These are phyloP conservation scores for Thelonectria rubi DNA, from an alignment of 2,329 filamentous ascomycete genomes.

Conservation along the genomic window DNA sequence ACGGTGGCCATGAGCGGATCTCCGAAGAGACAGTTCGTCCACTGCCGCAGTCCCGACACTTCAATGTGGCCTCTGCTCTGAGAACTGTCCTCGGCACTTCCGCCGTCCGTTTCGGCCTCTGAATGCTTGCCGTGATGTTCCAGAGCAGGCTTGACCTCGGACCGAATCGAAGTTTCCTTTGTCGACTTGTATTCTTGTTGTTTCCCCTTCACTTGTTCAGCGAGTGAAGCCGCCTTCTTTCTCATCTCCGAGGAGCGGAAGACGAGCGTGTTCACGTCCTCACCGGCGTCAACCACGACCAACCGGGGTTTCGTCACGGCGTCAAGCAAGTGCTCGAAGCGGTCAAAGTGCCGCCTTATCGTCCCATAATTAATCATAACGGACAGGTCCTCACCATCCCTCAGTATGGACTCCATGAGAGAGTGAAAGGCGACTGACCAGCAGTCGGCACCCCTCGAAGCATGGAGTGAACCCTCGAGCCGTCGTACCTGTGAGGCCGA, in stretches of 20 bases:
- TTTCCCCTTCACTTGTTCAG: slow-evolving; percentile 11
- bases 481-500: slow-evolving; percentile 28
- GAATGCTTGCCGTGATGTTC: slow-evolving; percentile 7
- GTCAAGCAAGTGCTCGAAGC: slow-evolving; percentile 61
- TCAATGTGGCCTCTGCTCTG: slow-evolving; percentile 37
- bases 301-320: slow-evolving; percentile 61
- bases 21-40: slow-evolving; percentile 67
- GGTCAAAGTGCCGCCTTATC: slow-evolving; percentile 61
- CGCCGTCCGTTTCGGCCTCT: slow-evolving; percentile 20
- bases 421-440: slow-evolving; percentile 68
- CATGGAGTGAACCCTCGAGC: slow-evolving; percentile 37
- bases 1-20: slow-evolving; percentile 64
- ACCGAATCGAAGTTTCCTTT: slow-evolving; percentile 3
- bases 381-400: slow-evolving; percentile 68
- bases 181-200: slow-evolving; percentile 12
- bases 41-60: slow-evolving; percentile 64
- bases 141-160: not conserved
- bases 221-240: slow-evolving; percentile 9
- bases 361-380: slow-evolving; percentile 66
- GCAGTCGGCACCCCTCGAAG: slow-evolving; percentile 44
- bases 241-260: slow-evolving; percentile 13
- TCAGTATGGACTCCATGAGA: slow-evolving; percentile 63
- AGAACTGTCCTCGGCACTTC: slow-evolving; percentile 7
- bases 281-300: slow-evolving; percentile 62
- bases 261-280: slow-evolving; percentile 61